Base-by-base conservation (phyloP, 495 filamentous ascomycete species). In the Haplographium delicatum region DNA sequence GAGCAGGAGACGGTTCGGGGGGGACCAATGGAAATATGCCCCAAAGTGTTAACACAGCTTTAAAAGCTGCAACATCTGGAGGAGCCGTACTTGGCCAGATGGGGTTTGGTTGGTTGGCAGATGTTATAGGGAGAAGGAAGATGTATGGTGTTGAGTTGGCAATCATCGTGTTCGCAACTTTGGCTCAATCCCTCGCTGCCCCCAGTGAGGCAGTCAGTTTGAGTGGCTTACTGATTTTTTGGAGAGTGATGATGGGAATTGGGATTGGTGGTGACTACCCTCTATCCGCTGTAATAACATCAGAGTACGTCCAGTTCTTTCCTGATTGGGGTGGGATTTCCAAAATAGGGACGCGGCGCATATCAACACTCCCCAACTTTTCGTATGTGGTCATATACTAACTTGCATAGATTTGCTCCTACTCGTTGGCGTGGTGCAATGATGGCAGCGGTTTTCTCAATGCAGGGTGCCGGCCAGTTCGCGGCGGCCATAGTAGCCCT, bases 371-470 rank as follows among this genome's bases (percentile, higher is more conserved):
- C n/a, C n/a, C n/a, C n/a, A n/a, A n/a, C n/a, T n/a, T n/a, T n/a
- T n/a, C n/a, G n/a, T n/a, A n/a, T n/a, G n/a, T n/a, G n/a, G n/a
- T n/a, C n/a, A n/a, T n/a, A 5, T 8, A 2, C 37, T 56, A 28
- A 33, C 13, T 18, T 15, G 2, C 44, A 6, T 58, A 83, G 79
- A 64, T 90, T 89, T 62, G 87, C 86, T 18, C 88, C 84, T 4
- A 91, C 86, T 40, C 84, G 88, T 62, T 88, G 85, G 83, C 75
- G 88, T 47, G 88, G 88, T 43, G 85, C 83, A 39, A 91, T 95
- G 88, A 89, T 95, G 84, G 86, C 79, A 11, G 75, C 85, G 5
- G 88, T 95, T 28, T 93, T 95, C 60, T 83, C 86, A 26, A 91
- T 91, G 83, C 89, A 93, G 61, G 86, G 86, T 30, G 74, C 89